phyloP scores from a whole-genome alignment of 2,329 filamentous ascomycete genomes.

The Scleromitrula shiraiana region DNA sequence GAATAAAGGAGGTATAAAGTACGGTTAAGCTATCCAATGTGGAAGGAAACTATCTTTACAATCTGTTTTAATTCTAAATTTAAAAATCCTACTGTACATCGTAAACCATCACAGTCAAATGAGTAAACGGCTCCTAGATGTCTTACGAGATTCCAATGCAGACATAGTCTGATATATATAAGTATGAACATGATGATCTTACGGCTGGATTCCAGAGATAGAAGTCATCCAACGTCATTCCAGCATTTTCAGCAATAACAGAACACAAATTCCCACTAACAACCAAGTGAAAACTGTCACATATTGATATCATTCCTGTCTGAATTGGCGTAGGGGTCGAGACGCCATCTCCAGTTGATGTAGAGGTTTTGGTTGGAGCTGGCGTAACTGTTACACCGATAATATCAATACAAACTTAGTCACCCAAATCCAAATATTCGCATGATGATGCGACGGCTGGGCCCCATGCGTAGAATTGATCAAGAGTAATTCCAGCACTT shows the following conservation, averaged over 20 bases:
- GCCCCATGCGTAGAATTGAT: slow-evolving; percentile 21
- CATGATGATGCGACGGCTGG: slow-evolving; percentile 17
- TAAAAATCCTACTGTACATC: no score
- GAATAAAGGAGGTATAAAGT: no score
- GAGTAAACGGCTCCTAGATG: no score
- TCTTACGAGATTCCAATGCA: background rate
- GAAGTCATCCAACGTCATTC: slow-evolving; percentile 24
- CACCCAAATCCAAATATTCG: slow-evolving; percentile 18
- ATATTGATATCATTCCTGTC: slow-evolving; percentile 26
- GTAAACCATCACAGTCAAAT: no score
- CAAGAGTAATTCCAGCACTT: slow-evolving; percentile 15
- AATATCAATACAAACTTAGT: slow-evolving; percentile 21
- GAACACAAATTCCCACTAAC: slow-evolving; percentile 21
- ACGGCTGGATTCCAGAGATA: slow-evolving; percentile 21
- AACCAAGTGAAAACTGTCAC: slow-evolving; percentile 26
- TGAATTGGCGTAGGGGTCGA: slow-evolving; percentile 25
- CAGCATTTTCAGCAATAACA: slow-evolving; percentile 18
- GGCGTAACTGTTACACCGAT: background rate
- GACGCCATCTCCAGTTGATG: slow-evolving; percentile 19
- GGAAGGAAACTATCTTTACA: no score
- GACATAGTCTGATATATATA: slow-evolving; percentile 2
- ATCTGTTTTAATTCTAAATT: no score
- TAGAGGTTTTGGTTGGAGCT: background rate
- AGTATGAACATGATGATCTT: slow-evolving; percentile 8
- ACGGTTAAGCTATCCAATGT: no score